Evolutionary conservation across 2,329 filamentous ascomycete genomes (phyloP).

Genomic region (Rachicladosporium sp.): DNA sequence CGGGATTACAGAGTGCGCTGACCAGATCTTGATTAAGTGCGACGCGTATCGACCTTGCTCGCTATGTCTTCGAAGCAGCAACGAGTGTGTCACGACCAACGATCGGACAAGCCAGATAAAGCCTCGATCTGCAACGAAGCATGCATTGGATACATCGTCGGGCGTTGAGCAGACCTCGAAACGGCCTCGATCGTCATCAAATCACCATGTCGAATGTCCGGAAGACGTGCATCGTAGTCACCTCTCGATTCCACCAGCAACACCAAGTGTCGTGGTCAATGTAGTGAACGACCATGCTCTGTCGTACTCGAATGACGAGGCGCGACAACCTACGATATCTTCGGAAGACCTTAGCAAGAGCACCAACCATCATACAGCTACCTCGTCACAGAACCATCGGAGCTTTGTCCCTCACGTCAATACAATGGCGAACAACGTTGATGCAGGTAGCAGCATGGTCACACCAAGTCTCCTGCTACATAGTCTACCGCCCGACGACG

Average conservation of each 20-base stretch:
- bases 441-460: background rate
- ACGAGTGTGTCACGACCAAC: slow-evolving; percentile 18
- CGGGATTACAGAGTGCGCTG: background rate
- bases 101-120: background rate
- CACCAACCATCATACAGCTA: no score
- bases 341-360: no score
- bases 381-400: no score
- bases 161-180: no score
- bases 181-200: no score
- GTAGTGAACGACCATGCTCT: no score
- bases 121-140: background rate
- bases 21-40: slow-evolving; percentile 14
- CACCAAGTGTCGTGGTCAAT: no score
- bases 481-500: slow-evolving; percentile 19
- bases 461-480: slow-evolving; percentile 13
- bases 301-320: no score
- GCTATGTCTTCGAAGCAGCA: slow-evolving; percentile 21
- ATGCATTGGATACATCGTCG: background rate
- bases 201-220: no score
- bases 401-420: background rate
- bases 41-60: slow-evolving; percentile 24
- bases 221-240: no score
- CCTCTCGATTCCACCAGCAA: no score
- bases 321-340: no score
- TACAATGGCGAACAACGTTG: background rate